Percentiles rank a stretch among this genome's conserved stretches.
Conservation (phyloP, 441 rosid species). For the Jatropha multifida region DNA sequence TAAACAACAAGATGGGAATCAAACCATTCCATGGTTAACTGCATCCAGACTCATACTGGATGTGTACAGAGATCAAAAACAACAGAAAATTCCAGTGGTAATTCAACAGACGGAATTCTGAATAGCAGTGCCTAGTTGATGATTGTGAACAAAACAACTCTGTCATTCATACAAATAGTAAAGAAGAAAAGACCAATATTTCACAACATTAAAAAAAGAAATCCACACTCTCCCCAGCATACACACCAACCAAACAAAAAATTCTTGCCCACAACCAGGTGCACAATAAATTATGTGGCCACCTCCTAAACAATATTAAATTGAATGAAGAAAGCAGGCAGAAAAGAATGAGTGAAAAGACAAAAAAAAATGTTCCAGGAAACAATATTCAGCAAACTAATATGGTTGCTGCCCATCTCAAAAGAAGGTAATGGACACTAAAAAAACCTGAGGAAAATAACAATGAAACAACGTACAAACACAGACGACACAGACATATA, state of each 20-base stretch:
- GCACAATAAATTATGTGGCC: no score
- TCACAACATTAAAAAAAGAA: not conserved
- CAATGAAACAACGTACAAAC: not conserved
- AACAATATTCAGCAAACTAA: not conserved
- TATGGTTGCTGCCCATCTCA: not conserved
- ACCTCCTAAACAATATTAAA: no score
- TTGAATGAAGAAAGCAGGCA: not conserved
- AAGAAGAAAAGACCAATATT: not conserved
- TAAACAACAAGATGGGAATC: not conserved
- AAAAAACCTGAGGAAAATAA: not conserved
- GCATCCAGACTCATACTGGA: conserved; percentile 5
- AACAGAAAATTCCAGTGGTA: not conserved
- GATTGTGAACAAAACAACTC: not conserved
- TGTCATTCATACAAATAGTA: not conserved
- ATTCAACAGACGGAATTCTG: not conserved
- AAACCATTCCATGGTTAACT: not conserved
- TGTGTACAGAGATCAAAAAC: not conserved
- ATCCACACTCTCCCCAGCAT: not conserved
- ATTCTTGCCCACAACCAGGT: no score
- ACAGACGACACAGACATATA: not conserved
- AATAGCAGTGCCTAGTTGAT: not conserved
- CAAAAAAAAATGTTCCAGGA: not conserved
- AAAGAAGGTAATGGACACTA: not conserved
- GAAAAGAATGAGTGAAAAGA: not conserved
- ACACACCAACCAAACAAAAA: not conserved